phyloP scores from a whole-genome alignment of 2,329 filamentous ascomycete species.

The Helminthosporium solani region DNA sequence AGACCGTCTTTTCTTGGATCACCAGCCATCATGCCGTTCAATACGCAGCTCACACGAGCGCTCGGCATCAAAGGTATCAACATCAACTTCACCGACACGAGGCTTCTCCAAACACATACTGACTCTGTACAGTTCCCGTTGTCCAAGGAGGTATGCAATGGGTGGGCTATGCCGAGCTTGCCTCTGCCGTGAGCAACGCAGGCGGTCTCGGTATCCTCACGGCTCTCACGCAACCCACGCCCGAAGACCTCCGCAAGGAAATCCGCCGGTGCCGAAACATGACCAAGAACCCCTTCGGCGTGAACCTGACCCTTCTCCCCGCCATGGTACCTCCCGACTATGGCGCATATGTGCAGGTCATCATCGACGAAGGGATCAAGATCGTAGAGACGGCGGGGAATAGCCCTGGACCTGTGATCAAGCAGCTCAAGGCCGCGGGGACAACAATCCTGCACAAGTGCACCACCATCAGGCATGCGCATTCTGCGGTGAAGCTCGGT shows the following conservation, averaged over 20 bases:
- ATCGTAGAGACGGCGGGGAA: constrained; percentile 95
- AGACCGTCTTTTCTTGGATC: background rate
- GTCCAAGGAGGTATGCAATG: constrained; percentile 89
- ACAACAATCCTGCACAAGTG: constrained; percentile 92
- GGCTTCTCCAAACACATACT: constrained; percentile 36
- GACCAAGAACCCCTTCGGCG: constrained; percentile 79
- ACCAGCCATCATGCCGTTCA: constrained; percentile 58
- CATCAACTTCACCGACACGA: constrained; percentile 3
- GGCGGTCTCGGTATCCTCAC: constrained; percentile 80
- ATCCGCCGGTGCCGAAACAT: constrained; percentile 82
- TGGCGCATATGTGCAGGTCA: constrained; percentile 82
- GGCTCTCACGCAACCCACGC: constrained; percentile 87
- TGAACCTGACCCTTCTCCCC: constrained; percentile 93
- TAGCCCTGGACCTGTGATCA: constrained; percentile 85
- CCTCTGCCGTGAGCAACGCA: constrained; percentile 65
- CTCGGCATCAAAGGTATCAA: constrained; percentile 55
- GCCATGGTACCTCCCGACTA: constrained; percentile 90
- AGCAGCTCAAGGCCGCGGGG: constrained; percentile 77
- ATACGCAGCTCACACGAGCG: constrained; percentile 62
- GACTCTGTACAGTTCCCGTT: constrained; percentile 66
- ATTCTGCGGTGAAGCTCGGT: constrained; percentile 87
- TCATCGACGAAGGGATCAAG: constrained; percentile 88
- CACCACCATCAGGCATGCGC: constrained; percentile 91
- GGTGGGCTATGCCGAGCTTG: constrained; percentile 78
- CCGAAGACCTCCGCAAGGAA: constrained; percentile 88